Conservation (phyloP, 768 basidiomycete genomes). For the Lanmaoa pseudosensibilis region DNA sequence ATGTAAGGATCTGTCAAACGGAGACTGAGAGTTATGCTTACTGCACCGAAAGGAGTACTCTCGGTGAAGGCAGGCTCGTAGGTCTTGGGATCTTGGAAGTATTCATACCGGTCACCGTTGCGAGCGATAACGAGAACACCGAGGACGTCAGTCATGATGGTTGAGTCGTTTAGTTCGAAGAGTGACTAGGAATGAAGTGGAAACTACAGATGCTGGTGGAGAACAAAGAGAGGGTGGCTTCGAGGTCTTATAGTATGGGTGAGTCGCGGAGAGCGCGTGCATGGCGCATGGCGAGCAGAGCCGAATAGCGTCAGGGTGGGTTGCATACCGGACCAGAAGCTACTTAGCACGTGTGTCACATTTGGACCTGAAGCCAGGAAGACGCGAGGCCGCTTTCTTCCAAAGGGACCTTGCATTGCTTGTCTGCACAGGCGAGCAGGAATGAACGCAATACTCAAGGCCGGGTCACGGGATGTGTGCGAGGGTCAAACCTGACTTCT, state of each 20-base stretch:
- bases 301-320: conserved; percentile 27
- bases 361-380: conserved; percentile 28
- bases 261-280: conserved; percentile 28
- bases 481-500: conserved; percentile 15
- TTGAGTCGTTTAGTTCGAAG: conserved; percentile 13
- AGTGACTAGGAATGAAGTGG: conserved; percentile 17
- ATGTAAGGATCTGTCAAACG: background rate
- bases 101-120: conserved; percentile 72
- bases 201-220: conserved; percentile 20
- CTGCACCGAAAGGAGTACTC: conserved; percentile 77
- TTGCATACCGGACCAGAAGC: conserved; percentile 19
- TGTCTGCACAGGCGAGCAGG: conserved; percentile 29
- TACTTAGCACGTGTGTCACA: conserved; percentile 24
- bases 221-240: conserved; percentile 3
- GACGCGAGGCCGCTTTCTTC: conserved; percentile 35
- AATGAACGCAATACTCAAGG: conserved; percentile 28
- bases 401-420: conserved; percentile 27
- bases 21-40: conserved; percentile 30
- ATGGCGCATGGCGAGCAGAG: conserved; percentile 27
- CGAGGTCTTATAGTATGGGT: conserved; percentile 26
- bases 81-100: conserved; percentile 68
- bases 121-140: conserved; percentile 78
- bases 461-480: conserved; percentile 18
- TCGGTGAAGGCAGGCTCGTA: conserved; percentile 63
- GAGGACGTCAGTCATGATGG: conserved; percentile 52